Base-by-base conservation (phyloP, 768 basidiomycete species). In the Termitomyces heimii region DNA sequence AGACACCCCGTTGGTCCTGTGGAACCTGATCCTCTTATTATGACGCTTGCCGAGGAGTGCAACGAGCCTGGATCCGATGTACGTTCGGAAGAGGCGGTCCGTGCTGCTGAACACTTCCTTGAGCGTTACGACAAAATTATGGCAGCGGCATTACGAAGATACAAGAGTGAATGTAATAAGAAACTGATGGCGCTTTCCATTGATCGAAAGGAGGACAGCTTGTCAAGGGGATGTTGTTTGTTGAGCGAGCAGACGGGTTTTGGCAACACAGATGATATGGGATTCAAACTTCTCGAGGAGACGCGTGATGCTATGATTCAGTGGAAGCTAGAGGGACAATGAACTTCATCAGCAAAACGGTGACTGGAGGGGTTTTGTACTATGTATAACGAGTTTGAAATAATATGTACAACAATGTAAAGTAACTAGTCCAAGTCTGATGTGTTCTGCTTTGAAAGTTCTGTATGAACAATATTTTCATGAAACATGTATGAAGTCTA, bases 211-310 rank as follows among this genome's bases (percentile, higher is more conserved):
- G 76, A 78, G 57, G 68, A 74, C 43, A 68, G 66, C 5, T 65
- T 79, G 16, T 72, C 73, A 1, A 69, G 71, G 48, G 72, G 71
- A 1, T 77, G 75, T 53, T 79, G 78, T 56, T 64, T 78, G 57
- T 66, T 79, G 16, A 75, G 72, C 47, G 78, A 79, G 61, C 78
- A 79, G 61, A 78, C 77, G 0, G 77, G 77, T 0, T 78, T 68
- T 63, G 77, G 78, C 0, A 69, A 71, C 3, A 70, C 72, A 2
- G 75, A 75, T 44, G 76, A 74, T 40, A 73, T 73, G 65, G 75
- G 73, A 6, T 73, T 73, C 57, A 67, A 68, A 2, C 64, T 79
- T 8, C 65, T 79, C 60, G 65, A 68, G 35, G 64, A 72, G 39
- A 73, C 76, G 14, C 68, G 75, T 53, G 66, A 66, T 0, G 65